Evolutionary conservation across 805 yeast genomes (phyloP).

Genomic region (Candida methanosorbosa): DNA sequence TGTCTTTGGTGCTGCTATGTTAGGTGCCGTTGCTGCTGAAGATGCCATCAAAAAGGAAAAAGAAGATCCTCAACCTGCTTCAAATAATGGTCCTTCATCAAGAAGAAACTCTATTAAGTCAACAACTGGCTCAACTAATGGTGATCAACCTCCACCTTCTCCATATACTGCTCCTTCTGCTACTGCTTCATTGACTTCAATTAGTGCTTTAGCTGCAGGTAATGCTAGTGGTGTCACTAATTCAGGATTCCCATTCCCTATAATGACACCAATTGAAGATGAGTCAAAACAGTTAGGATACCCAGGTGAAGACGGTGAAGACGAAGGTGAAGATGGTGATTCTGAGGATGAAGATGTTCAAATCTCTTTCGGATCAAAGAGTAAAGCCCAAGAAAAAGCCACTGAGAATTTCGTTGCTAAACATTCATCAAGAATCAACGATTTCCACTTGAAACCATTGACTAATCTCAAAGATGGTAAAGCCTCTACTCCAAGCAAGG

Average conservation of each 20-base stretch:
- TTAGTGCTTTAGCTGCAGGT: conserved; percentile 37
- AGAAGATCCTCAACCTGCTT: conserved; percentile 5
- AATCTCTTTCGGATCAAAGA: conserved; percentile 54
- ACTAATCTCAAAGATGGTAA: conserved; percentile 16
- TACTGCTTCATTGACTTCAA: conserved; percentile 58
- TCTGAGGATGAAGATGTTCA: conserved; percentile 41
- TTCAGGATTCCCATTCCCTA: conserved; percentile 38
- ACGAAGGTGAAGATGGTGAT: conserved; percentile 17
- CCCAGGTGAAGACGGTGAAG: conserved; percentile 5
- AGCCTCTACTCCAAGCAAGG: neutral
- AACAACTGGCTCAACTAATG: conserved; percentile 12
- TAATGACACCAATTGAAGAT: conserved; percentile 29
- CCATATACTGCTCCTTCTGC: conserved; percentile 79
- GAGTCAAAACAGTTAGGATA: conserved; percentile 25
- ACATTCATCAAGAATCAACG: conserved; percentile 1
- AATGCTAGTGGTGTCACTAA: conserved; percentile 22
- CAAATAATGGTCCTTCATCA: conserved; percentile 10
- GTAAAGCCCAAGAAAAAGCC: conserved; percentile 43
- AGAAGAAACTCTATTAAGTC: conserved; percentile 18
- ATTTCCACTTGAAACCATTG: conserved; percentile 30
- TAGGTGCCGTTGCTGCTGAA: conserved; percentile 91
- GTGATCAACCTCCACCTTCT: conserved; percentile 33
- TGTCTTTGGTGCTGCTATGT: conserved; percentile 88
- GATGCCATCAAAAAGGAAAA: conserved; percentile 34
- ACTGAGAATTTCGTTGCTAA: conserved; percentile 30